Evolutionary conservation across 345 rosid genomes (phyloP).

Genomic region (Boechera divaricarpa): DNA sequence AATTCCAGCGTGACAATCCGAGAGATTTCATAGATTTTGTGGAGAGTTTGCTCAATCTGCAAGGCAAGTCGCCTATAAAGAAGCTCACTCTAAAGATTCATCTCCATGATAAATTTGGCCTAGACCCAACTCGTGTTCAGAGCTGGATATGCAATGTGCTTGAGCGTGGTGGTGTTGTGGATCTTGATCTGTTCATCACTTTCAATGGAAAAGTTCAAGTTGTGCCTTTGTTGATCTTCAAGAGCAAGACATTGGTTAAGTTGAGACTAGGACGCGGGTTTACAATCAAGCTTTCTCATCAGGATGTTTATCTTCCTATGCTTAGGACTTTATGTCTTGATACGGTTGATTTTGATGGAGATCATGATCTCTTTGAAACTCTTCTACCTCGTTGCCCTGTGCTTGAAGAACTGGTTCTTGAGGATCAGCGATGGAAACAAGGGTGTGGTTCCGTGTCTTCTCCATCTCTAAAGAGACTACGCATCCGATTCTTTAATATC

Average conservation of each 20-base stretch:
- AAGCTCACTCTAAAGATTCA: conserved; percentile 1
- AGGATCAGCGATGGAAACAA: neutral
- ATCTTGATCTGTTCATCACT: conserved; percentile 12
- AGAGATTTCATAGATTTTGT: neutral
- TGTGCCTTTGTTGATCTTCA: neutral
- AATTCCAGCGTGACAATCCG: too few species aligned
- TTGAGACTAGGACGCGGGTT: neutral
- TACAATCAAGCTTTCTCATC: neutral
- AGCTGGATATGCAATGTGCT: conserved; percentile 11
- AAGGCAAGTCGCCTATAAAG: neutral
- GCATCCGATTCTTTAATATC: neutral
- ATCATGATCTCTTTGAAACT: neutral
- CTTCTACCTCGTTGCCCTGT: conserved; percentile 14
- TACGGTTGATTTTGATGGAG: neutral
- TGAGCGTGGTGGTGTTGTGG: conserved; percentile 16
- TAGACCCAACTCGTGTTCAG: neutral
- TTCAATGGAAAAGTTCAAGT: neutral
- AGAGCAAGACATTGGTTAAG: conserved; percentile 18
- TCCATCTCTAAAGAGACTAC: neutral
- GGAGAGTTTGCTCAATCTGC: neutral
- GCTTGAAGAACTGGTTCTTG: conserved; percentile 21
- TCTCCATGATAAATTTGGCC: neutral
- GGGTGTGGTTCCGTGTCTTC: neutral
- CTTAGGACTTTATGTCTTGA: conserved; percentile 7
- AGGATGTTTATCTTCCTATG: conserved; percentile 1